Evolutionary conservation across 257 asterid genomes (phyloP).

Genomic region (Solanum chiquidenum): DNA sequence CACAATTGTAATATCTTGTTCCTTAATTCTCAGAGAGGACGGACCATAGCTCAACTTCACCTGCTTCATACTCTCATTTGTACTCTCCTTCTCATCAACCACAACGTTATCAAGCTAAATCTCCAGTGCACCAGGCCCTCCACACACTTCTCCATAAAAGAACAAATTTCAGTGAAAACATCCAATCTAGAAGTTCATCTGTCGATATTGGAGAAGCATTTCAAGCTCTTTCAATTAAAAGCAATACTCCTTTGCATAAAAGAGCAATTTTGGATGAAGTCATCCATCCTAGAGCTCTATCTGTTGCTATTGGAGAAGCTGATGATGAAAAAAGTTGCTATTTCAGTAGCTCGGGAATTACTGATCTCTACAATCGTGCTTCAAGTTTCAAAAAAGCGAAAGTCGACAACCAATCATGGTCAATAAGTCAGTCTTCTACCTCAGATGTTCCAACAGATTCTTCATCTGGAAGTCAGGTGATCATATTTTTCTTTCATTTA

Average conservation of each 20-base stretch:
- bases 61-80: conserved; percentile 21
- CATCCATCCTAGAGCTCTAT: conserved; percentile 25
- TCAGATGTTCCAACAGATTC: conserved; percentile 24
- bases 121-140: conserved; percentile 29
- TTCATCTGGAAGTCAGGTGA: conserved; percentile 42
- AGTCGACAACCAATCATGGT: conserved; percentile 10
- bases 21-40: conserved; percentile 39
- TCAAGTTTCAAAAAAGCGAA: neutral
- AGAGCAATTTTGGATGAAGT: conserved; percentile 10
- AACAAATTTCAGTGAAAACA: conserved; percentile 19
- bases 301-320: neutral
- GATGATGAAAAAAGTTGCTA: neutral
- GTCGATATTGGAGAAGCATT: conserved; percentile 2
- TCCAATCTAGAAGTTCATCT: conserved; percentile 6
- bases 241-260: neutral
- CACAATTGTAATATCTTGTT: neutral
- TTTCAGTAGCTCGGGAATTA: neutral
- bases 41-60: conserved; percentile 15
- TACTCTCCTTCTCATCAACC: conserved; percentile 47
- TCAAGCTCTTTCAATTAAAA: neutral
- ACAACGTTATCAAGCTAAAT: conserved; percentile 60
- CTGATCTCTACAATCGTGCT: neutral
- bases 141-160: conserved; percentile 32
- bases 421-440: conserved; percentile 22
- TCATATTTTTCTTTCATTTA: neutral